Conservation (phyloP, 2,329 filamentous ascomycete species). For the Xylariomycetidae sp. region DNA sequence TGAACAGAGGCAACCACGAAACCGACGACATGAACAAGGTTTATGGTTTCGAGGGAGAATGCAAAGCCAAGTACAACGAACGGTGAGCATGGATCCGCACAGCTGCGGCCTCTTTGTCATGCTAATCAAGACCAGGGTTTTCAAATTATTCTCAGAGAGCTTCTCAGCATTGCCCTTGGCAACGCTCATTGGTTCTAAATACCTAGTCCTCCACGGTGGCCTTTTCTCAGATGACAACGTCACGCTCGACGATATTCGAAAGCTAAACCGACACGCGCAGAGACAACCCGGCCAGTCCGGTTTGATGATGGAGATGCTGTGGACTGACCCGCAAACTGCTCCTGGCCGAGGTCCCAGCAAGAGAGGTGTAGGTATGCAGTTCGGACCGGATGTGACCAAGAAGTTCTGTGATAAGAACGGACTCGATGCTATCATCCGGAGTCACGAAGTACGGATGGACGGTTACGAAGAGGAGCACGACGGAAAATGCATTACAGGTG, state of each 20-base stretch:
- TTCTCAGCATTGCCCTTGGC: slow-evolving; percentile 93
- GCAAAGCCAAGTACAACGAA: slow-evolving; percentile 97
- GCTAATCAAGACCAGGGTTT: slow-evolving; percentile 51
- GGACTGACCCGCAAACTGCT: slow-evolving; percentile 89
- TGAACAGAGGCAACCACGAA: slow-evolving; percentile 98
- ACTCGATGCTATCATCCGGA: slow-evolving; percentile 90
- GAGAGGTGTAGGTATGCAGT: slow-evolving; percentile 92
- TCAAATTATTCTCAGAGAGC: slow-evolving; percentile 97
- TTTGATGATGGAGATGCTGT: slow-evolving; percentile 99
- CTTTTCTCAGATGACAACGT: slow-evolving; percentile 94
- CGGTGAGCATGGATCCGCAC: slow-evolving; percentile 33
- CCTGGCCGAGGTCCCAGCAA: slow-evolving; percentile 91
- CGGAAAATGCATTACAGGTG: slow-evolving; percentile 89
- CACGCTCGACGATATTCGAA: slow-evolving; percentile 88
- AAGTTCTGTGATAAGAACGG: slow-evolving; percentile 95
- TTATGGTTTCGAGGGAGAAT: slow-evolving; percentile 97
- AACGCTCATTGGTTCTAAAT: slow-evolving; percentile 86
- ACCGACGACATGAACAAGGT: slow-evolving; percentile 99
- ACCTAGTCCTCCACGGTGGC: slow-evolving; percentile 87
- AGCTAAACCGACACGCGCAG: slow-evolving; percentile 85
- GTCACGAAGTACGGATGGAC: slow-evolving; percentile 97
- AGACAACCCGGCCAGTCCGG: slow-evolving; percentile 89
- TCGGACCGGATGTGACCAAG: slow-evolving; percentile 94
- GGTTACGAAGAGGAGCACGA: slow-evolving; percentile 99
- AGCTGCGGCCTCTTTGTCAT: slow-evolving; percentile 2